Evolutionary conservation across 768 basidiomycete species (phyloP).

Genomic region (Boletus sp.): DNA sequence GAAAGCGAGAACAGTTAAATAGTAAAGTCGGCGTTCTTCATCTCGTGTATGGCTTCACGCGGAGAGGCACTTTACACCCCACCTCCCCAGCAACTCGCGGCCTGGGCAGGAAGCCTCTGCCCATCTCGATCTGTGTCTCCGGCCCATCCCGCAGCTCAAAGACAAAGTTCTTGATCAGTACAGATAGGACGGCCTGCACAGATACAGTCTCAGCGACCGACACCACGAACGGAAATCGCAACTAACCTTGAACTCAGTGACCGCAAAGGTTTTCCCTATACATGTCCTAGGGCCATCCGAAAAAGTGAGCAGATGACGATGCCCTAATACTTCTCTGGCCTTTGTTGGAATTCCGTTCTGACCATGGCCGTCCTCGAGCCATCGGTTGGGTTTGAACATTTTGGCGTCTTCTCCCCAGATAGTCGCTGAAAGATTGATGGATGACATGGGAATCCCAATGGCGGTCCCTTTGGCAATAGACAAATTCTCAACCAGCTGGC

Average conservation of each 20-base stretch:
- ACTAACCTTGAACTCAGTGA: too few relatives aligned
- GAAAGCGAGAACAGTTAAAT: too few relatives aligned
- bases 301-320: conserved; percentile 38
- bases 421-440: conserved; percentile 47
- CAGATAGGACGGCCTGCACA: conserved; percentile 30
- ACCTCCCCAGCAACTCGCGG: conserved; percentile 17
- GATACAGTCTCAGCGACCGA: too few relatives aligned
- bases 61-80: conserved; percentile 29
- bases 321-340: conserved; percentile 45
- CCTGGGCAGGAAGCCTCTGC: conserved; percentile 13
- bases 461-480: conserved; percentile 46
- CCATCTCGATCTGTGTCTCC: conserved; percentile 10
- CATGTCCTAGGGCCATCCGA: too few relatives aligned
- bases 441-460: conserved; percentile 42
- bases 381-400: conserved; percentile 61
- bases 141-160: conserved; percentile 36
- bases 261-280: too few relatives aligned
- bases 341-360: conserved; percentile 21
- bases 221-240: too few relatives aligned
- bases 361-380: conserved; percentile 40
- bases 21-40: neutral
- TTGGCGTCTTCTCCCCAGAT: conserved; percentile 64
- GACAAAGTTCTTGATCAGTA: conserved; percentile 43
- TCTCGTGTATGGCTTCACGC: conserved; percentile 15
- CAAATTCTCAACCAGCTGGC: conserved; percentile 38